Evolutionary conservation across 1,139 yeast genomes (phyloP).

Genomic region (Lodderomyces margitis): DNA sequence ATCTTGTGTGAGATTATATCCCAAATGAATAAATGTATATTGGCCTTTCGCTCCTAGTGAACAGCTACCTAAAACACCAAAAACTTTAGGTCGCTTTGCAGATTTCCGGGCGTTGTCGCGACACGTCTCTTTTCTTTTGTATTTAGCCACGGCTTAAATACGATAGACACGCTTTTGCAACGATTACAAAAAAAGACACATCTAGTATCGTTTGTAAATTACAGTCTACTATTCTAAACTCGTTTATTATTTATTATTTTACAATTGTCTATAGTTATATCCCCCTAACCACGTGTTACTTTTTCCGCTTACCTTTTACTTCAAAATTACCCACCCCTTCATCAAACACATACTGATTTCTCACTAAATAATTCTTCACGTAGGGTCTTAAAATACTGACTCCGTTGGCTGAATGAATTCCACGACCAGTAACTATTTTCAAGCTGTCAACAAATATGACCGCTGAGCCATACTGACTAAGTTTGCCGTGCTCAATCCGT

Average conservation of each 20-base stretch:
- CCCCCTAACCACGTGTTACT: background rate
- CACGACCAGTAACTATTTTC: slow-evolving; percentile 57
- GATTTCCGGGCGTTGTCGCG: background rate
- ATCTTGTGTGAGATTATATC: too few species aligned
- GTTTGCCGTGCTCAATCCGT: slow-evolving; percentile 39
- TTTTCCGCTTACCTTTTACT: slow-evolving; percentile 35
- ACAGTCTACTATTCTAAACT: too few species aligned
- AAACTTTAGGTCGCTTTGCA: background rate
- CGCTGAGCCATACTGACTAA: slow-evolving; percentile 27
- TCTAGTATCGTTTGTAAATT: too few species aligned
- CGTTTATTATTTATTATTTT: background rate
- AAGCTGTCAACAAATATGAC: slow-evolving; percentile 36
- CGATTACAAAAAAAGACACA: too few species aligned
- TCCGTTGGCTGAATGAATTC: slow-evolving; percentile 59
- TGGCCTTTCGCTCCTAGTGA: too few species aligned
- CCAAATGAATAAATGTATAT: too few species aligned
- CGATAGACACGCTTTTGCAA: too few species aligned
- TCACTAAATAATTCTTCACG: slow-evolving; percentile 35
- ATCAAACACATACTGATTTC: slow-evolving; percentile 35
- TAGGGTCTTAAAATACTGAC: slow-evolving; percentile 40
- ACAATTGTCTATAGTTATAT: background rate
- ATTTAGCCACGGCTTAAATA: too few species aligned
- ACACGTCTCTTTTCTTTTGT: background rate
- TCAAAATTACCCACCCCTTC: slow-evolving; percentile 46
- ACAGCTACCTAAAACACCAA: too few species aligned